Evolutionary conservation across 1,139 yeast genomes (phyloP).

Genomic region (Meyerozyma carpophila): DNA sequence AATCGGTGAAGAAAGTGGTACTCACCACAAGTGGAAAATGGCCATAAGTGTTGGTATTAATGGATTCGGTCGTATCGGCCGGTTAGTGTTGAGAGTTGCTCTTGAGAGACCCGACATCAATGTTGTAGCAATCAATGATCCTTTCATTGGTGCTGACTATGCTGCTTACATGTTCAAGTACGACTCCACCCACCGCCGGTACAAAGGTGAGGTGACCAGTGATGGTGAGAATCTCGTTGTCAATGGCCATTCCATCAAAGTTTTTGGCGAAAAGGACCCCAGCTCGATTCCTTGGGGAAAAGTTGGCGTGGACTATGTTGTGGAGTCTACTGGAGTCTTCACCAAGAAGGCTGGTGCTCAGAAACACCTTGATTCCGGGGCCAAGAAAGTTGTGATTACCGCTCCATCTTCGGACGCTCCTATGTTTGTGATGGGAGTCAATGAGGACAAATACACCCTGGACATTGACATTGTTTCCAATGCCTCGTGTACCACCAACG

Average conservation of each 20-base stretch:
- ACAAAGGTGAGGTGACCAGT: conserved; percentile 60
- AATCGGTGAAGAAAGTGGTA: too few species aligned
- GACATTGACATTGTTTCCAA: conserved; percentile 72
- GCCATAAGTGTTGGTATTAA: conserved; percentile 60
- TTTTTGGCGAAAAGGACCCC: conserved; percentile 77
- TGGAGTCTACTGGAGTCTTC: conserved; percentile 89
- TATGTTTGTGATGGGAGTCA: conserved; percentile 84
- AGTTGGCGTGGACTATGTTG: conserved; percentile 70
- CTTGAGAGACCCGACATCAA: conserved; percentile 63
- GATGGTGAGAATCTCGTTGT: conserved; percentile 55
- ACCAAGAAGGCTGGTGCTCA: conserved; percentile 73
- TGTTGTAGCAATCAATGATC: conserved; percentile 80
- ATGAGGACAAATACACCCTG: conserved; percentile 64
- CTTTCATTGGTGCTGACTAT: conserved; percentile 76
- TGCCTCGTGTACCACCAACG: conserved; percentile 89
- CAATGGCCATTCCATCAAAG: conserved; percentile 63
- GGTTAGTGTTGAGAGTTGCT: conserved; percentile 80
- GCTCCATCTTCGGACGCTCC: conserved; percentile 89
- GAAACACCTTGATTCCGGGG: conserved; percentile 80
- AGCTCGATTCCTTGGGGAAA: conserved; percentile 78
- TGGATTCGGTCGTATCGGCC: conserved; percentile 90
- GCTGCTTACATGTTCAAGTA: conserved; percentile 88
- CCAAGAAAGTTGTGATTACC: conserved; percentile 84
- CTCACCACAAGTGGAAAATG: conserved; percentile 7
- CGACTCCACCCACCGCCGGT: conserved; percentile 82